Percentiles rank a stretch among this genome's conserved stretches.
Evolutionary conservation across 768 basidiomycete species (phyloP).

Genomic region (Kwoniella europaea): DNA sequence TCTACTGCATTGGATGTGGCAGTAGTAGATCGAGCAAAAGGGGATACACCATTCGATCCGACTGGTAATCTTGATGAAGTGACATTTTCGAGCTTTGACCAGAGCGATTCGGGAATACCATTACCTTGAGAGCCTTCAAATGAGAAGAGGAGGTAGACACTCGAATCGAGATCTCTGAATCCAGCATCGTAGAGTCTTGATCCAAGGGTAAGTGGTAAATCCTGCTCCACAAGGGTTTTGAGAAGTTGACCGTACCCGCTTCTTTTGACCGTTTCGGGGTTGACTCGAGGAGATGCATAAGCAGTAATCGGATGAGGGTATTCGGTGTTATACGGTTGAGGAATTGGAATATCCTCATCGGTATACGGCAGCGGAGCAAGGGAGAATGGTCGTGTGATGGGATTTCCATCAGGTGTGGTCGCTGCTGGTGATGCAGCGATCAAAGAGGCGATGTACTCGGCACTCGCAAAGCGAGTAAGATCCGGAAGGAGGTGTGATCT

Average conservation of each 20-base stretch:
- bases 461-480: conserved; percentile 12
- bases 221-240: conserved; percentile 18
- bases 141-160: conserved; percentile 28
- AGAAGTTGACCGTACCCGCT: conserved; percentile 37
- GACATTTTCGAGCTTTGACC: conserved; percentile 37
- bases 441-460: conserved; percentile 6
- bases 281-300: conserved; percentile 50
- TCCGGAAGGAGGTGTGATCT: conserved; percentile 12
- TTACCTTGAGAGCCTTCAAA: conserved; percentile 35
- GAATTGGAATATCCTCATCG: conserved; percentile 39
- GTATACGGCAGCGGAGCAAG: conserved; percentile 36
- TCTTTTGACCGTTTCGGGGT: conserved; percentile 27
- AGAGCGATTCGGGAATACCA: conserved; percentile 47
- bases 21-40: background rate
- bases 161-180: conserved; percentile 27
- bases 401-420: conserved; percentile 1
- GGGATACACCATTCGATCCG: conserved; percentile 10
- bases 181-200: conserved; percentile 35
- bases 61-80: conserved; percentile 16
- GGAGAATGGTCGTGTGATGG: conserved; percentile 38
- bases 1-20: background rate
- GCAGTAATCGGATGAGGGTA: conserved; percentile 51
- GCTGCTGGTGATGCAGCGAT: conserved; percentile 9
- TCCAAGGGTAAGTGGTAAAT: conserved; percentile 36
- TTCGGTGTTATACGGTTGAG: conserved; percentile 45